These are phyloP conservation scores for Emericellopsis atlantica DNA, from an alignment of 2,329 filamentous ascomycete species.

Conservation along the genomic window DNA sequence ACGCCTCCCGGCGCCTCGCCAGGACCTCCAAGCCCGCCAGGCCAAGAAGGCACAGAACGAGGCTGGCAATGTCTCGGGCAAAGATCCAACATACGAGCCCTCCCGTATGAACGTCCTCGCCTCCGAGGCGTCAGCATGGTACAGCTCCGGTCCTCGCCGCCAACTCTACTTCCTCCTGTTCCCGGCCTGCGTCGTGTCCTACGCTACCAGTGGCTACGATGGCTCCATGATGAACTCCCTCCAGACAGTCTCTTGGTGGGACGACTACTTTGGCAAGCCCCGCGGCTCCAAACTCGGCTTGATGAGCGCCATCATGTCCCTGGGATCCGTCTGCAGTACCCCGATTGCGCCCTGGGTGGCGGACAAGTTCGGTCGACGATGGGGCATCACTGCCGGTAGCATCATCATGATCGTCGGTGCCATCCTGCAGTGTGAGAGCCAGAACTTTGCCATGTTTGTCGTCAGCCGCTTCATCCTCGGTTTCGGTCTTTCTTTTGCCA, in stretches of 20 bases:
- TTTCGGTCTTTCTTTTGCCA: constrained; percentile 38
- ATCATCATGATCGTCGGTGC: constrained; percentile 17
- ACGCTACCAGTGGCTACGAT: constrained; percentile 33
- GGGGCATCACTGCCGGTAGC: constrained; percentile 16
- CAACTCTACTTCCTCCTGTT: constrained; percentile 18
- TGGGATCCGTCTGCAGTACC: constrained; percentile 27
- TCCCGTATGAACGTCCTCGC: constrained; percentile 16
- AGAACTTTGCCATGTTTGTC: constrained; percentile 35
- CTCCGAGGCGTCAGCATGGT: constrained; percentile 13
- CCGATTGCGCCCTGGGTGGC: constrained; percentile 17
- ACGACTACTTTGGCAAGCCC: constrained; percentile 23
- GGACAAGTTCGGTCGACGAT: constrained; percentile 15
- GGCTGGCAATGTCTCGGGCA: not conserved
- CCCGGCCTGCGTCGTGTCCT: constrained; percentile 19
- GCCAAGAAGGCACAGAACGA: constrained; percentile 7
- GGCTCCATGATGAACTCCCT: constrained; percentile 36
- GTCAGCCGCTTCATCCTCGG: constrained; percentile 38
- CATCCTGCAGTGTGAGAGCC: constrained; percentile 15
- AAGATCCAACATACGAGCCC: constrained; percentile 7
- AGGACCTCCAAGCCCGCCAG: constrained; percentile 8
- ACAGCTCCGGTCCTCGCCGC: constrained; percentile 14
- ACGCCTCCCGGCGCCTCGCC: constrained; percentile 12
- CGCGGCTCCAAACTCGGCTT: constrained; percentile 15
- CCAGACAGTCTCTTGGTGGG: constrained; percentile 27
- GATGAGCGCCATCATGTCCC: constrained; percentile 29